Conservation (phyloP, 1,284 basidiomycete genomes). For the Athelia sp. region DNA sequence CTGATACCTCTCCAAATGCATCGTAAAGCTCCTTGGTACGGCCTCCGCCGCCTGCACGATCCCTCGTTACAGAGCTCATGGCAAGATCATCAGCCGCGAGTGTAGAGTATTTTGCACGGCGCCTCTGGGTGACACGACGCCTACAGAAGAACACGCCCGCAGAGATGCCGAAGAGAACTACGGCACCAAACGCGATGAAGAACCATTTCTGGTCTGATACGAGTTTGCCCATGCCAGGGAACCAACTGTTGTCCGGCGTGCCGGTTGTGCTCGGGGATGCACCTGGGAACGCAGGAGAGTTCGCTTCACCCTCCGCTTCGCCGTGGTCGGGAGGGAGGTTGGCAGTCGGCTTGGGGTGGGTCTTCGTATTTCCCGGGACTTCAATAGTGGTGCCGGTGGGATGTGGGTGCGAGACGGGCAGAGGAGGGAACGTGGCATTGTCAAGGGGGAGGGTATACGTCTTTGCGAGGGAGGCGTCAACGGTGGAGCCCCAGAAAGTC, state of each 20-base stretch:
- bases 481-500: conserved; percentile 88
- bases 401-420: conserved; percentile 8
- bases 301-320: conserved; percentile 60
- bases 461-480: conserved; percentile 67
- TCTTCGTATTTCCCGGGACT: conserved; percentile 45
- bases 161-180: conserved; percentile 66
- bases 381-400: conserved; percentile 28
- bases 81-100: conserved; percentile 72
- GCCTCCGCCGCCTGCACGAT: conserved; percentile 26
- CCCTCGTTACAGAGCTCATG: conserved; percentile 54
- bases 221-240: conserved; percentile 76
- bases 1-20: conserved; percentile 83
- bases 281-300: conserved; percentile 56
- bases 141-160: conserved; percentile 69
- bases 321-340: conserved; percentile 86
- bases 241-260: conserved; percentile 83
- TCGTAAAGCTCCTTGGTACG: conserved; percentile 85
- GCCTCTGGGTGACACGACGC: conserved; percentile 44
- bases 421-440: conserved; percentile 52
- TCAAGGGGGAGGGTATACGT: conserved; percentile 61
- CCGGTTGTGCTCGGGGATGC: conserved; percentile 36
- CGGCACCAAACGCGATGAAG: conserved; percentile 69
- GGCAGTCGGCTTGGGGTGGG: conserved; percentile 81
- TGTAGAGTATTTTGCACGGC: conserved; percentile 59
- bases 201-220: conserved; percentile 81